Evolutionary conservation across 768 basidiomycete genomes (phyloP).

Genomic region (Pleurotus tuoliensis): DNA sequence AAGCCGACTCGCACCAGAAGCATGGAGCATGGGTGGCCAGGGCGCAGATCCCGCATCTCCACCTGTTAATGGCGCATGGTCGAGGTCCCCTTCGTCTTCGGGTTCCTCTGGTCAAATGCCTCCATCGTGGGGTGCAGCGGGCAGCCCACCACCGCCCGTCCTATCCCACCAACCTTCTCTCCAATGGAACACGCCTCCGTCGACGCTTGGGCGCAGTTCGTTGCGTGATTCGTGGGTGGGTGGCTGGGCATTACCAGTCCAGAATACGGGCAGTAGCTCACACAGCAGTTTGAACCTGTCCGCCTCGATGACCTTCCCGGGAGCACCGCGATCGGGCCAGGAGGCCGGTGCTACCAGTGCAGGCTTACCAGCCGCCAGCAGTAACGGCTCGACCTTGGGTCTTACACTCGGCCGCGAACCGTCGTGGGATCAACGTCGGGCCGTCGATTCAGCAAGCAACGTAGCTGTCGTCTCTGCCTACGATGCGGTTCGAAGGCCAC

Average conservation of each 20-base stretch:
- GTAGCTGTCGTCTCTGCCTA: not conserved
- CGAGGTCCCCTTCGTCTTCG: not conserved
- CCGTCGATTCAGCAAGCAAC: not conserved
- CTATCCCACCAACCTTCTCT: not conserved
- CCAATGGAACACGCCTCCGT: conserved; percentile 1
- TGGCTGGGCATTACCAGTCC: not conserved
- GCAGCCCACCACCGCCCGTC: not conserved
- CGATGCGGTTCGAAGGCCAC: not conserved
- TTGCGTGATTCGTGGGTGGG: not conserved
- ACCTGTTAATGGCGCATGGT: not conserved
- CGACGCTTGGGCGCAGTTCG: not conserved
- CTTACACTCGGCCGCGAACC: not conserved
- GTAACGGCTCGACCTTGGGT: not conserved
- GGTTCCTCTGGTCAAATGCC: not conserved
- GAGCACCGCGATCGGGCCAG: not conserved
- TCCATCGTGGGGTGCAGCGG: not conserved
- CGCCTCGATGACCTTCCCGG: not conserved
- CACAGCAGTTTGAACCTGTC: not conserved
- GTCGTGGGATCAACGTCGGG: not conserved
- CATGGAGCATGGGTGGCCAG: conserved; percentile 6
- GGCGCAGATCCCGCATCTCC: not conserved
- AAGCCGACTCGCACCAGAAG: conserved; percentile 1
- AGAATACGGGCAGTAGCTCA: not conserved
- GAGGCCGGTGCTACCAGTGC: not conserved
- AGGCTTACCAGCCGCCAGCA: too few relatives aligned